A percentile compares a stretch with the other conserved stretches of the same genome.
Evolutionary conservation across 495 filamentous ascomycete genomes (phyloP).

Genomic region (Penicillium cinerascens): DNA sequence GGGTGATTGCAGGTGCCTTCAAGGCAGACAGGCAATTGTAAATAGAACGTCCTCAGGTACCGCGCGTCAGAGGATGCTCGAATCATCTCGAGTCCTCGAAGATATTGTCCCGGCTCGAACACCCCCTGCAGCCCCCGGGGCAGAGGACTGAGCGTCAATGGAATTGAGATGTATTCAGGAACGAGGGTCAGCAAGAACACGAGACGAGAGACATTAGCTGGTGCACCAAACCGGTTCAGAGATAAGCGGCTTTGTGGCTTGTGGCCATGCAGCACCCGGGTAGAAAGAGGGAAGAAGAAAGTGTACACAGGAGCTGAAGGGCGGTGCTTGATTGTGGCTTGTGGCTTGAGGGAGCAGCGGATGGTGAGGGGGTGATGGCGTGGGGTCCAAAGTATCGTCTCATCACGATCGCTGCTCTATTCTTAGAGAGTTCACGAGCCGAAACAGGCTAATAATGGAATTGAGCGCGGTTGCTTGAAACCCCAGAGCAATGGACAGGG

Average conservation of each 20-base stretch:
- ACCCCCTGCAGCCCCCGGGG: not conserved
- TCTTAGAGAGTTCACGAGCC: conserved; percentile 10
- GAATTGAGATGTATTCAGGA: conserved; percentile 1
- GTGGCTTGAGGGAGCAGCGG: conserved; percentile 15
- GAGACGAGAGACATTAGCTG: conserved; percentile 14
- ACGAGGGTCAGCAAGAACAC: conserved; percentile 5
- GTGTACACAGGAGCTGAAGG: not conserved
- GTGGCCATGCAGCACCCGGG: conserved; percentile 19
- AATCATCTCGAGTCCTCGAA: not conserved
- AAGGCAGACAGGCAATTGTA: conserved; percentile 4
- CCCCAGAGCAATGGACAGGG: not conserved
- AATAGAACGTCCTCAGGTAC: not conserved
- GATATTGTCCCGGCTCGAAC: not conserved
- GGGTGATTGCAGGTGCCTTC: not conserved
- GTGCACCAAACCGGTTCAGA: conserved; percentile 16
- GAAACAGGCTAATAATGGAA: conserved; percentile 19
- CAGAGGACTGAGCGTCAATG: not conserved
- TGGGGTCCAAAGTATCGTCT: conserved; percentile 16
- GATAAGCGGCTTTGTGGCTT: conserved; percentile 17
- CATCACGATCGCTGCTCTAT: conserved; percentile 15
- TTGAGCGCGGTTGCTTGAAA: not conserved
- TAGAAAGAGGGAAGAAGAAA: not conserved
- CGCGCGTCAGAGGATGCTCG: not conserved
- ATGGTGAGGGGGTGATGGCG: conserved; percentile 1
- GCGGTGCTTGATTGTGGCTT: conserved; percentile 11